Conservation (phyloP, 805 yeast genomes). For the Suhomyces vadensis region DNA sequence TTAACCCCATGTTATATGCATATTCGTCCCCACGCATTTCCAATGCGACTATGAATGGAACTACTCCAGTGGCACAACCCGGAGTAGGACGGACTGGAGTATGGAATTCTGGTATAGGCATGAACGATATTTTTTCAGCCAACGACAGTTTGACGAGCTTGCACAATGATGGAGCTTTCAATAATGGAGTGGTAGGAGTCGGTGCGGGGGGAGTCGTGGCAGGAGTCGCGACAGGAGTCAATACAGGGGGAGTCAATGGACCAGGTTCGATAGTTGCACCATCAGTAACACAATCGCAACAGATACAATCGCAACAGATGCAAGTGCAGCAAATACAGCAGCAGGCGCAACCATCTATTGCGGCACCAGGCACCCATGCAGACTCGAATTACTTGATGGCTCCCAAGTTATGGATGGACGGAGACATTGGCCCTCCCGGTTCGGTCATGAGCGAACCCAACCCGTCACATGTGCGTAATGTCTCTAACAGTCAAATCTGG, state of each 20-base stretch:
- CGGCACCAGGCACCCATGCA: not conserved
- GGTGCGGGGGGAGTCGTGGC: not conserved
- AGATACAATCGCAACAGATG: too few relatives aligned
- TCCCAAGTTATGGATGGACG: conserved; percentile 12
- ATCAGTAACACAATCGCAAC: too few relatives aligned
- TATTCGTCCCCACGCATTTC: conserved; percentile 6
- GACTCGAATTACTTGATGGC: conserved; percentile 11
- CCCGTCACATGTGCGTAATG: conserved; percentile 17
- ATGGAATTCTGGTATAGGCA: conserved; percentile 10
- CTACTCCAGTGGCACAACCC: not conserved
- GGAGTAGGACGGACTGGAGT: conserved; percentile 5
- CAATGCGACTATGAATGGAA: conserved; percentile 5
- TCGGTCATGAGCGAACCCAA: conserved; percentile 3
- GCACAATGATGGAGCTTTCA: conserved; percentile 5
- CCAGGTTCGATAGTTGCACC: too few relatives aligned
- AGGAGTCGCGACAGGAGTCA: conserved; percentile 2
- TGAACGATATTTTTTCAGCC: conserved; percentile 12
- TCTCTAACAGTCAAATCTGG: conserved; percentile 22
- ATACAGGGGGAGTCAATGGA: conserved; percentile 4
- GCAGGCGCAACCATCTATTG: too few relatives aligned
- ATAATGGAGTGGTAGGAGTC: not conserved
- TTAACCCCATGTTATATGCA: conserved; percentile 13
- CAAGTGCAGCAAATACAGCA: too few relatives aligned
- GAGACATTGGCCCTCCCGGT: not conserved
- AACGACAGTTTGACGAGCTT: conserved; percentile 16